These are phyloP conservation scores for Lasiodiplodia sp. DNA, from an alignment of 2,329 filamentous ascomycete genomes.

Conservation along the genomic window DNA sequence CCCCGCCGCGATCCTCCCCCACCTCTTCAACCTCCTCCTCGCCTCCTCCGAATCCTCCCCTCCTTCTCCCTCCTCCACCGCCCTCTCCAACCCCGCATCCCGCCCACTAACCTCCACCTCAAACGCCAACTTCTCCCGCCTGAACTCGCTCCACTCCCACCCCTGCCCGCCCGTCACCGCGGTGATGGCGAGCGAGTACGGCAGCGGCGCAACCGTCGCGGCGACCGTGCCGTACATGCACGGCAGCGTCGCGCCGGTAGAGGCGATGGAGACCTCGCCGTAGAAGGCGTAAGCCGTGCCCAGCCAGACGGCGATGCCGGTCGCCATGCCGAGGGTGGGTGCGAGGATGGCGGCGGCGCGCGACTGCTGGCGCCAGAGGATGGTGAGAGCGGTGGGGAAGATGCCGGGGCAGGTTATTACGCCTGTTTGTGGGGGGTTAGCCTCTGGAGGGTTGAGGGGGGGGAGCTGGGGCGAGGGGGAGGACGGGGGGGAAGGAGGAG, in stretches of 20 bases:
- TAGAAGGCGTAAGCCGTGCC: conserved; percentile 55
- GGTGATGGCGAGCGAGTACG: conserved; percentile 58
- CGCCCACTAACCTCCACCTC: conserved; percentile 35
- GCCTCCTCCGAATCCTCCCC: conserved; percentile 36
- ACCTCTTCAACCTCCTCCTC: conserved; percentile 51
- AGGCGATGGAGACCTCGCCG: conserved; percentile 56
- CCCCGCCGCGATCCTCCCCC: conserved; percentile 54
- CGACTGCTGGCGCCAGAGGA: conserved; percentile 61
- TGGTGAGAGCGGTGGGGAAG: conserved; percentile 61
- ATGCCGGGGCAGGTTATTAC: conserved; percentile 62
- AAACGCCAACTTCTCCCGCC: conserved; percentile 39
- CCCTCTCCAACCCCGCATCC: conserved; percentile 34
- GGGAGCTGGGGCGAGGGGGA: too few species aligned
- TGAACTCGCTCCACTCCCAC: conserved; percentile 51
- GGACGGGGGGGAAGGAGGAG: too few species aligned
- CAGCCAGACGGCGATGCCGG: conserved; percentile 62
- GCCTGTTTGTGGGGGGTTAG: conserved; percentile 32
- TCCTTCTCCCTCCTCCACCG: conserved; percentile 29
- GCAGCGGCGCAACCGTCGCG: conserved; percentile 51
- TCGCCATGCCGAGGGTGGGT: conserved; percentile 59
- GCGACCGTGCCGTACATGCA: conserved; percentile 63
- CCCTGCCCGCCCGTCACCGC: conserved; percentile 51
- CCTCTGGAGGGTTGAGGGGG: too few species aligned
- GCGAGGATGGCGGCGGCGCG: conserved; percentile 58
- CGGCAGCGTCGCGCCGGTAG: conserved; percentile 58